Evolutionary conservation across 2,329 filamentous ascomycete species (phyloP).

Genomic region (Penicillium sp.): DNA sequence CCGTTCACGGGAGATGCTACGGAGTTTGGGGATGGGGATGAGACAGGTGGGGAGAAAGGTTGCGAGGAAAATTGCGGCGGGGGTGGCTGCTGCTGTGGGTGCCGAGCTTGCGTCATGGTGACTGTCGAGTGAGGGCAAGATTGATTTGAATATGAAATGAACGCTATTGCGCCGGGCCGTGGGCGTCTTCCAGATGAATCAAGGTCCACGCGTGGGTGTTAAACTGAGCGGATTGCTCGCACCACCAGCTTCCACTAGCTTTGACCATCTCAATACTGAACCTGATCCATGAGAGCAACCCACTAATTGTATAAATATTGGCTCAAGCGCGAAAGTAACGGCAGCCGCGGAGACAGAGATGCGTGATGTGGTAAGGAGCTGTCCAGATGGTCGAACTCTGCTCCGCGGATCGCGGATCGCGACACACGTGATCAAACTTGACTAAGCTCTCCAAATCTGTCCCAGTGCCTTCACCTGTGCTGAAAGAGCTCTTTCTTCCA

Average conservation of each 20-base stretch:
- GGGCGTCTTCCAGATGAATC: conserved; percentile 22
- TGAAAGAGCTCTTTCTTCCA: neutral
- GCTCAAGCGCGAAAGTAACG: neutral
- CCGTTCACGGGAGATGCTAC: conserved; percentile 48
- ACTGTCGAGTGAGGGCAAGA: conserved; percentile 12
- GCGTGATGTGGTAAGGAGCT: conserved; percentile 22
- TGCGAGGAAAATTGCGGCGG: conserved; percentile 51
- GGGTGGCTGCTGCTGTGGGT: conserved; percentile 23
- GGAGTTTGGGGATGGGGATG: conserved; percentile 60
- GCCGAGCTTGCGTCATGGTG: conserved; percentile 61
- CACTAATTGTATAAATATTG: neutral
- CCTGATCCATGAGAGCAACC: conserved; percentile 21
- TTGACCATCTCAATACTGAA: conserved; percentile 40
- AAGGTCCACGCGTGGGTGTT: conserved; percentile 33
- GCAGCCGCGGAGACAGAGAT: conserved; percentile 9
- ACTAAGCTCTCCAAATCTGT: conserved; percentile 8
- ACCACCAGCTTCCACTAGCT: conserved; percentile 35
- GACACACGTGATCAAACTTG: conserved; percentile 25
- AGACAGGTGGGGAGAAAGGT: conserved; percentile 63
- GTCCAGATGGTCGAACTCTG: conserved; percentile 21
- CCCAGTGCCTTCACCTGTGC: neutral
- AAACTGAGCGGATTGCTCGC: conserved; percentile 42
- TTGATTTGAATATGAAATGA: conserved; percentile 12
- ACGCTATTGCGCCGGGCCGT: conserved; percentile 25
- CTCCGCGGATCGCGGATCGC: conserved; percentile 24